Conservation (phyloP, 192 early-diverging fungal genomes). For the Backusella tuberculispora region DNA sequence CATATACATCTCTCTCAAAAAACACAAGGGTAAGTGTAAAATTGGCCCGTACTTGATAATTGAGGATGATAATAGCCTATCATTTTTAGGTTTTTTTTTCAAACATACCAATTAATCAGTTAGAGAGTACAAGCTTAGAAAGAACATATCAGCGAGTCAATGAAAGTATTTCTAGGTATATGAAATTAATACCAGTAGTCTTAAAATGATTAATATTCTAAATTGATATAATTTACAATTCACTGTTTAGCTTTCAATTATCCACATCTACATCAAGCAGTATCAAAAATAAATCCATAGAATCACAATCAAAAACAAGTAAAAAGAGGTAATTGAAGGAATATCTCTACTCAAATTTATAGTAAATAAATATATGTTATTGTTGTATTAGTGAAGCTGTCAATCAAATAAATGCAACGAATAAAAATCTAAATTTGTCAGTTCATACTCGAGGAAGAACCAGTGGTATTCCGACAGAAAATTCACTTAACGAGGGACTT, state of each 20-base stretch:
- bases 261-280: background rate
- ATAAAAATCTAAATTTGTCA: background rate
- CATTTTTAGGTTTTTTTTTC: constrained; percentile 5
- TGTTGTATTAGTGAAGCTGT: background rate
- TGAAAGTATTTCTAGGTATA: background rate
- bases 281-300: background rate
- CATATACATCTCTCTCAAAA: background rate
- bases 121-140: background rate
- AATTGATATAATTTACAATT: background rate
- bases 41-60: background rate
- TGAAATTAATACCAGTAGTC: background rate
- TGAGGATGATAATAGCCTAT: background rate
- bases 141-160: background rate
- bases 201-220: background rate
- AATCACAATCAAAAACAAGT: background rate
- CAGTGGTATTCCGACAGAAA: background rate
- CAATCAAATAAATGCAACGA: background rate
- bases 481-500: background rate
- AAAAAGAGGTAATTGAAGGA: background rate
- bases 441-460: background rate
- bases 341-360: background rate
- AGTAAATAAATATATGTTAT: background rate
- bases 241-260: background rate
- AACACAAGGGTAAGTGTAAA: background rate
- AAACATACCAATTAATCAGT: constrained; percentile 1